phyloP scores from a whole-genome alignment of 2,329 filamentous ascomycete genomes.

The Atkinsonella hypoxylon region DNA sequence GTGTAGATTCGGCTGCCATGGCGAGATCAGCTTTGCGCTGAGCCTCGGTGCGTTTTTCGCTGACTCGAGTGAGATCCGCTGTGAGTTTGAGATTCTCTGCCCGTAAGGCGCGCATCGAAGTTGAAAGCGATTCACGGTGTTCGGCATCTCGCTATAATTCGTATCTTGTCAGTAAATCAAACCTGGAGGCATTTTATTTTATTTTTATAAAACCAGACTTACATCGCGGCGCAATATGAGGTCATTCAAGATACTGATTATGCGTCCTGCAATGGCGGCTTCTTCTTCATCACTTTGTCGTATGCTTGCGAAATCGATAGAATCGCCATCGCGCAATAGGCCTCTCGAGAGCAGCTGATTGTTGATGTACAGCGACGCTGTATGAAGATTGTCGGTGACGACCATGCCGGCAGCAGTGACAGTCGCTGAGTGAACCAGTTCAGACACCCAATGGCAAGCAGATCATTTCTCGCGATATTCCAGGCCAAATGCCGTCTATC shows the following conservation, averaged over 20 bases:
- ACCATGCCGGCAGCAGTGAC: slow-evolving; percentile 28
- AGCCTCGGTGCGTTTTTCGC: slow-evolving; percentile 40
- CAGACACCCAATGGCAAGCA: background rate
- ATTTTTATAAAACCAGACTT: slow-evolving; percentile 12
- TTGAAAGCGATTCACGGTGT: slow-evolving; percentile 71
- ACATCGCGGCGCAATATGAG: slow-evolving; percentile 83
- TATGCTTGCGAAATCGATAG: slow-evolving; percentile 72
- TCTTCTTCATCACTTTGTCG: slow-evolving; percentile 45
- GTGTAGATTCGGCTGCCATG: slow-evolving; percentile 59
- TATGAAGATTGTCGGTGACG: slow-evolving; percentile 49
- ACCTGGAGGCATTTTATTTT: no score
- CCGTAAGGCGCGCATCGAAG: slow-evolving; percentile 64
- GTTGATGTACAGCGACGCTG: slow-evolving; percentile 61
- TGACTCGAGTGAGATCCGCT: slow-evolving; percentile 50
- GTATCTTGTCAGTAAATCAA: slow-evolving; percentile 6
- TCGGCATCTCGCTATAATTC: slow-evolving; percentile 66
- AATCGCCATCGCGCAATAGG: slow-evolving; percentile 53
- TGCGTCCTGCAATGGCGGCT: slow-evolving; percentile 60
- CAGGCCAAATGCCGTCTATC: background rate
- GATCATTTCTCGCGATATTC: background rate
- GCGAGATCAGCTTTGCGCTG: slow-evolving; percentile 43
- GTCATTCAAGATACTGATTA: slow-evolving; percentile 92
- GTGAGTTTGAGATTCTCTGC: slow-evolving; percentile 64
- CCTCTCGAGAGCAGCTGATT: slow-evolving; percentile 58
- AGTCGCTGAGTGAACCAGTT: background rate